Evolutionary conservation across 1,139 yeast species (phyloP), one percentile per base, ranked within the genome.

Genomic region (Blastobotrys buckinghamii): DNA sequence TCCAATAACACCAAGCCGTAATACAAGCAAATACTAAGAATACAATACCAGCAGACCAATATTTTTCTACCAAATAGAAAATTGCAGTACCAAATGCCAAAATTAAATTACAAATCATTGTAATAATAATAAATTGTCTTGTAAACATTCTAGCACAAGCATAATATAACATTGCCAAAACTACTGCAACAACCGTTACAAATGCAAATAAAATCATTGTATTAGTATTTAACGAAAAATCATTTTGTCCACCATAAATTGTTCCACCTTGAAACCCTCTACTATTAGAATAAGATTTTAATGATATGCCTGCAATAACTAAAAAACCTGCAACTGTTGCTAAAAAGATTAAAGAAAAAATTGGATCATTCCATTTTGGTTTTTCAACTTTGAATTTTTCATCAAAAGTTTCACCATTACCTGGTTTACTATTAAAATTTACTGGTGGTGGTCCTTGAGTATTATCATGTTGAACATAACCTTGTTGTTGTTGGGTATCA

Each of bases 41-140:
- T 38, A 85, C 89, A 54, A 86, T 72, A 4, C 88, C 95, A 0
- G 95, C 90, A 9, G 89, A 81, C 70, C 81, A 87, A 64, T 86
- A 83, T 34, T 73, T 69, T 37, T 58, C 62, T 6, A 59, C 62
- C 60, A 86, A 74, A 63, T 84, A 87, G 66, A 78, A 83, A 53
- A 87, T 79, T 7, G 88, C 78, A 6, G 95, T 82, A 13, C 85
- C 95, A 33, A 87, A 59, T 1, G 94, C 90, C 50, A 86, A 65
- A 1, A 82, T 60, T 29, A 86, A 72, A 60, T 87, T 88, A 44
- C 82, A 67, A 27, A 85, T 71, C 58, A 88, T 76, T 2, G 95
- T 87, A 24, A 80, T 68, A 50, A 78, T 76, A 57, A 90, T 85
- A 64, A 89, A 90, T 45, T 75, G 64, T 51, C 75, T 73, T 12